Conservation (phyloP, 768 basidiomycete species). For the Hypsizygus marmoreus region DNA sequence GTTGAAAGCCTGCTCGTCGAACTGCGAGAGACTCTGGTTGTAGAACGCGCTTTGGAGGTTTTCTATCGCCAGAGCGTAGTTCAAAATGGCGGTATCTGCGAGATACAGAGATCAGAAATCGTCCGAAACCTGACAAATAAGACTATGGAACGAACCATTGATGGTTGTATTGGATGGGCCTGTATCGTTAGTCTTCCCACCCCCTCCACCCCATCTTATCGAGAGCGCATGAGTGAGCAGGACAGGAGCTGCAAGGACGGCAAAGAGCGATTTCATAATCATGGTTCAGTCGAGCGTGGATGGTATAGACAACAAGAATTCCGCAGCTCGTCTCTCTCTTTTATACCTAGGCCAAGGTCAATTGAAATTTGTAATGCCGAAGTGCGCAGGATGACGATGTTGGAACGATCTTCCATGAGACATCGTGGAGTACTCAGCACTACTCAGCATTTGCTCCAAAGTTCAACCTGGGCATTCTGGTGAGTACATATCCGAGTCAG, state of each 20-base stretch:
- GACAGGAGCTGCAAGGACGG: too few relatives aligned
- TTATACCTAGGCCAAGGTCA: too few relatives aligned
- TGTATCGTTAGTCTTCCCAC: too few relatives aligned
- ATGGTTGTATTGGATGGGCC: conserved; percentile 4
- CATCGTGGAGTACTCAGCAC: conserved; percentile 6
- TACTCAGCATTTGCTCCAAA: neutral
- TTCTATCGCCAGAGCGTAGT: conserved; percentile 12
- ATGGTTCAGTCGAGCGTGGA: too few relatives aligned
- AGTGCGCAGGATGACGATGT: conserved; percentile 8
- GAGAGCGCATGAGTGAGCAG: too few relatives aligned
- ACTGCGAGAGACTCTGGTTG: conserved; percentile 12
- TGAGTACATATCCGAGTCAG: too few relatives aligned
- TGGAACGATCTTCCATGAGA: conserved; percentile 5
- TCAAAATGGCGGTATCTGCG: conserved; percentile 13
- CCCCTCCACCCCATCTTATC: too few relatives aligned
- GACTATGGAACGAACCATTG: conserved; percentile 12
- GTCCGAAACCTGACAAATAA: conserved; percentile 4
- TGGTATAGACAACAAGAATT: too few relatives aligned
- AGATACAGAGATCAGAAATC: neutral
- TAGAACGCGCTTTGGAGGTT: conserved; percentile 21
- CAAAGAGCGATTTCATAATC: too few relatives aligned
- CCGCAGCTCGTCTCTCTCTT: conserved; percentile 9
- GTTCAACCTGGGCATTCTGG: neutral
- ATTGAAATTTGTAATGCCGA: conserved; percentile 14
- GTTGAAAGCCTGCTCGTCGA: conserved; percentile 16